These are phyloP conservation scores for Penicillium paradoxum DNA, from an alignment of 495 filamentous ascomycete species.

Conservation along the genomic window DNA sequence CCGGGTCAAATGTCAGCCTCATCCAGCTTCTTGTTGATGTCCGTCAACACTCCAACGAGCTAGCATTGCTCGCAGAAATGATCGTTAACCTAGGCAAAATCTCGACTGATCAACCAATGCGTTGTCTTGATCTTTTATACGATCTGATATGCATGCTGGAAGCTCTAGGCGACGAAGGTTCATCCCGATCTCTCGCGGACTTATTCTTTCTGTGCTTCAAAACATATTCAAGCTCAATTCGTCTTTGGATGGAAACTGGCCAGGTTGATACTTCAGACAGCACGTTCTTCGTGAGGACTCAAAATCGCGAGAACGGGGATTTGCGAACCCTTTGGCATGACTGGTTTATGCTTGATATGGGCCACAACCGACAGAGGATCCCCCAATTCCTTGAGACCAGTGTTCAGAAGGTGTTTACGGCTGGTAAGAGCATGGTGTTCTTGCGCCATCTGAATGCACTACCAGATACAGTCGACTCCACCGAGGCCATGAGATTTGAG, in stretches of 20 bases:
- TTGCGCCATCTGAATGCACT: slow-evolving; percentile 54
- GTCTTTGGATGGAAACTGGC: slow-evolving; percentile 81
- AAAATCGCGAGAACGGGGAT: slow-evolving; percentile 50
- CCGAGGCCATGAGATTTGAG: slow-evolving; percentile 46
- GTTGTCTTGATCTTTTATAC: slow-evolving; percentile 69
- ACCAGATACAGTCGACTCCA: slow-evolving; percentile 13
- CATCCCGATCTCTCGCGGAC: slow-evolving; percentile 55
- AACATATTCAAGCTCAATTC: slow-evolving; percentile 74
- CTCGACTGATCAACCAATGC: slow-evolving; percentile 40
- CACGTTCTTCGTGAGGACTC: slow-evolving; percentile 68
- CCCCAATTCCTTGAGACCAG: slow-evolving; percentile 70
- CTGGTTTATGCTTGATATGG: slow-evolving; percentile 60
- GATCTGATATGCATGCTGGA: slow-evolving; percentile 63
- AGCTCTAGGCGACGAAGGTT: slow-evolving; percentile 54
- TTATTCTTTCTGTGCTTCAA: slow-evolving; percentile 82
- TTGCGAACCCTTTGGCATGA: slow-evolving; percentile 67
- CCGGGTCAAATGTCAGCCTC: slow-evolving; percentile 43
- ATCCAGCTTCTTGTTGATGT: slow-evolving; percentile 59
- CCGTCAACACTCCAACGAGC: slow-evolving; percentile 44
- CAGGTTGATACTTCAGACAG: slow-evolving; percentile 57
- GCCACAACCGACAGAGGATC: slow-evolving; percentile 51
- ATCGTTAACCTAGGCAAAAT: slow-evolving; percentile 25
- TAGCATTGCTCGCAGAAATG: slow-evolving; percentile 50
- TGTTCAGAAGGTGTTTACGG: slow-evolving; percentile 67
- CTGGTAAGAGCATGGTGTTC: slow-evolving; percentile 84